These are phyloP conservation scores for Funneliformis geosporum DNA, from an alignment of 192 early-diverging fungal species.

Conservation along the genomic window DNA sequence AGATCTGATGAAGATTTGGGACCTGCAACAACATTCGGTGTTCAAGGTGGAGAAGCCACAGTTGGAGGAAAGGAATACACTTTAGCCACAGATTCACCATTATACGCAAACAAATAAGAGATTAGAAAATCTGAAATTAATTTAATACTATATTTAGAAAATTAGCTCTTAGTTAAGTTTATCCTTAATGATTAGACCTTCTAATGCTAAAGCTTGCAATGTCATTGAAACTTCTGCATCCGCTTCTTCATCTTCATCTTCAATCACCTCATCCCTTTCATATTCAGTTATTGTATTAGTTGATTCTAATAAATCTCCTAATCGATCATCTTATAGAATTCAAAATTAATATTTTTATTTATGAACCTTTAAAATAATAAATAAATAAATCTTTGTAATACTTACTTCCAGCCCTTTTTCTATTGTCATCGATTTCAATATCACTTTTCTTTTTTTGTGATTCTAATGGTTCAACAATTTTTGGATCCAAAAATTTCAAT, in stretches of 20 bases:
- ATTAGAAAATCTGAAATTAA: no score
- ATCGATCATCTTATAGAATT: slow-evolving; percentile 32
- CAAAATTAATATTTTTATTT: slow-evolving; percentile 3
- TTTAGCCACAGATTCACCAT: slow-evolving; percentile 47
- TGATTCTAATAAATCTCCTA: slow-evolving; percentile 43
- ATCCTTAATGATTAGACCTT: slow-evolving; percentile 37
- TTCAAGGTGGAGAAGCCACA: slow-evolving; percentile 64
- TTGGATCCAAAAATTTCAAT: slow-evolving; percentile 57
- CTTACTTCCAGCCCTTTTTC: slow-evolving; percentile 39
- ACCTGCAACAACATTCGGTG: slow-evolving; percentile 86
- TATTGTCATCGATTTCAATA: slow-evolving; percentile 27
- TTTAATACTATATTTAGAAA: neutral
- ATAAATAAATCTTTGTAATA: slow-evolving; percentile 25
- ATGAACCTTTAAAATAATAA: neutral
- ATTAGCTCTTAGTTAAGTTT: neutral
- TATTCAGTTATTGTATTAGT: slow-evolving; percentile 13
- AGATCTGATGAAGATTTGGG: slow-evolving; percentile 65
- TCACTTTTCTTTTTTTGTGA: slow-evolving; percentile 12
- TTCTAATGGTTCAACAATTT: slow-evolving; percentile 18
- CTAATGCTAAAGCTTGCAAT: slow-evolving; percentile 47
- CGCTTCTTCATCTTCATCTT: no score
- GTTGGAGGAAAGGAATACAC: slow-evolving; percentile 69
- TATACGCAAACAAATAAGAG: slow-evolving; percentile 46
- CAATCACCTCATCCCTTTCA: slow-evolving; percentile 31
- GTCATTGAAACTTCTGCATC: slow-evolving; percentile 35